phyloP scores from a whole-genome alignment of 139 green algal genomes.

The Raphidocelis subcapitata region DNA sequence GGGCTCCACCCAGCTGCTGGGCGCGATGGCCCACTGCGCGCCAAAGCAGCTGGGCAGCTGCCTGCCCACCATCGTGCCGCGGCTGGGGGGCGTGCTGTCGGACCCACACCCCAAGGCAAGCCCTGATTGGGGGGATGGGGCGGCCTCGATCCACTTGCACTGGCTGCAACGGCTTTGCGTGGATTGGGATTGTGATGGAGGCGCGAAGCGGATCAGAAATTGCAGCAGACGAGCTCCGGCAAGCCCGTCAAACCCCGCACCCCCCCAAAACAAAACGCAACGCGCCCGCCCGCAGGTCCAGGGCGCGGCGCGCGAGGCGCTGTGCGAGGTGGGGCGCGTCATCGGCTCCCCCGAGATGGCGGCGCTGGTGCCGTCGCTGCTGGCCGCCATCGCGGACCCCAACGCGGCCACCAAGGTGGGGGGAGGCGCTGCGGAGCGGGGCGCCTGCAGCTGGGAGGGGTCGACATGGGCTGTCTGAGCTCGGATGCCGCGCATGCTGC shows the following conservation, averaged over 20 bases:
- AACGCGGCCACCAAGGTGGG: slow-evolving; percentile 65
- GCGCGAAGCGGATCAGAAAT: too few species aligned
- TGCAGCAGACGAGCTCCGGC: too few species aligned
- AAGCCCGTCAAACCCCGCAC: too few species aligned
- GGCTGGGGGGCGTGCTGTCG: slow-evolving; percentile 63
- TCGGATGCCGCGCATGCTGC: too few species aligned
- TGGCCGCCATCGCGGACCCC: slow-evolving; percentile 88
- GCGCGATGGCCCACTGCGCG: slow-evolving; percentile 94
- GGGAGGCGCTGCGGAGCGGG: too few species aligned
- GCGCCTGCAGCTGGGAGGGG: too few species aligned
- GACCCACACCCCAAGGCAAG: slow-evolving; percentile 42
- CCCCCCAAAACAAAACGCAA: too few species aligned
- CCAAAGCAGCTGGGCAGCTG: slow-evolving; percentile 92
- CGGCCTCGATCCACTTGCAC: too few species aligned
- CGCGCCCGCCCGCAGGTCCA: slow-evolving; percentile 90
- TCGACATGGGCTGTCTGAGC: too few species aligned
- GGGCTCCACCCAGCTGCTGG: slow-evolving; percentile 93
- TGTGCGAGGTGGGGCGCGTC: slow-evolving; percentile 88
- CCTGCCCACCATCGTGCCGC: slow-evolving; percentile 92
- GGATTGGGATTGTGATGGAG: too few species aligned
- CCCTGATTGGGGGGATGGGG: too few species aligned
- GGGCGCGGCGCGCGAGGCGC: slow-evolving; percentile 69
- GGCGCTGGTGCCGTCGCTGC: slow-evolving; percentile 76
- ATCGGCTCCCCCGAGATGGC: slow-evolving; percentile 95
- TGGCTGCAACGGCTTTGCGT: too few species aligned